phyloP scores from a whole-genome alignment of 2,329 filamentous ascomycete genomes.

The Mariannaea elegans region DNA sequence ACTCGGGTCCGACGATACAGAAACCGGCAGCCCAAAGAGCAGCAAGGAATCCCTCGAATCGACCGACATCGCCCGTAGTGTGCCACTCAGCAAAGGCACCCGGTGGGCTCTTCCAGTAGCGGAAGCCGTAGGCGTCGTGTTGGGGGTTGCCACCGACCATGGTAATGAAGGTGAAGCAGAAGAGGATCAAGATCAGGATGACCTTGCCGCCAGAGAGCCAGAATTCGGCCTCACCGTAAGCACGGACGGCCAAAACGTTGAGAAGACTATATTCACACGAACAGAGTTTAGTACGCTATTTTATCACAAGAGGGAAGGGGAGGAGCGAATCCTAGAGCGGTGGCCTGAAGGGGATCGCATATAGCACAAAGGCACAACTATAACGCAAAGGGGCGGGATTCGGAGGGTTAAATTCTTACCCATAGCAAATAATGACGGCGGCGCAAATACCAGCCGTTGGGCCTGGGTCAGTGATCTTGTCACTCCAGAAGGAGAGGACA shows the following conservation, averaged over 20 bases:
- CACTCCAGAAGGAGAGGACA: constrained; percentile 52
- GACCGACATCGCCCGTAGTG: constrained; percentile 67
- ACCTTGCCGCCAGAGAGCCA: constrained; percentile 71
- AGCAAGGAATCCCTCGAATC: constrained; percentile 75
- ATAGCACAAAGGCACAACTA: constrained; percentile 12
- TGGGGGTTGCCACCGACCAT: constrained; percentile 82
- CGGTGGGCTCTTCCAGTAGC: constrained; percentile 65
- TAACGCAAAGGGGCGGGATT: constrained; percentile 15
- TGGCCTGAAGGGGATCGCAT: background rate
- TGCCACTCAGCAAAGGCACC: constrained; percentile 61
- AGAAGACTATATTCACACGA: constrained; percentile 52
- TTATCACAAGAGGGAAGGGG: constrained; percentile 3
- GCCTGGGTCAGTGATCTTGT: constrained; percentile 64
- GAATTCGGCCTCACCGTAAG: constrained; percentile 78
- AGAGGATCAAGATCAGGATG: constrained; percentile 71
- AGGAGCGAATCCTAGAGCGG: constrained; percentile 13
- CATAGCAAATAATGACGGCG: constrained; percentile 64
- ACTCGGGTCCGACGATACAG: constrained; percentile 73
- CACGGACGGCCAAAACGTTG: constrained; percentile 72
- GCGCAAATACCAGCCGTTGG: constrained; percentile 72
- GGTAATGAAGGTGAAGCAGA: constrained; percentile 80
- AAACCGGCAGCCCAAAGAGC: constrained; percentile 72
- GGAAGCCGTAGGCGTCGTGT: constrained; percentile 74
- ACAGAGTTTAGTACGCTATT: constrained; percentile 41
- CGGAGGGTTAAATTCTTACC: constrained; percentile 51